Conservation (phyloP, 495 filamentous ascomycete species). For the Penicillium coffeae region DNA sequence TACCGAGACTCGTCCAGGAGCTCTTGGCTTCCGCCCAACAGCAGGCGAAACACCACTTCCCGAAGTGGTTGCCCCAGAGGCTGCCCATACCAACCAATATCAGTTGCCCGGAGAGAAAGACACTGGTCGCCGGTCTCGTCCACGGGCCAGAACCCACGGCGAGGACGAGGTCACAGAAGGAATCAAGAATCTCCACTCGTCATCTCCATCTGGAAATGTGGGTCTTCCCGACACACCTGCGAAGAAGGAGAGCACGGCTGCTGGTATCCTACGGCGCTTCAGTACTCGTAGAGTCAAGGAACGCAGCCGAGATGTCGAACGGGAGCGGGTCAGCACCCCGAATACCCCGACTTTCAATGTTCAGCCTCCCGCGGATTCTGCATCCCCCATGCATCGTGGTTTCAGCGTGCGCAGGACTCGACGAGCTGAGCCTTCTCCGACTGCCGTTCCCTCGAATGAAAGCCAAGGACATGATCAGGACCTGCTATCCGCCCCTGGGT, state of each 20-base stretch:
- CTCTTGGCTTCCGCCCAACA: slow-evolving; percentile 50
- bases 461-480: slow-evolving; percentile 71
- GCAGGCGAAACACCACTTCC: slow-evolving; percentile 65
- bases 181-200: slow-evolving; percentile 67
- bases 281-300: slow-evolving; percentile 76
- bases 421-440: slow-evolving; percentile 54
- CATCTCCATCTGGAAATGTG: slow-evolving; percentile 47
- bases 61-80: slow-evolving; percentile 74
- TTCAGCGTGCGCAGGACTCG: slow-evolving; percentile 74
- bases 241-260: slow-evolving; percentile 85
- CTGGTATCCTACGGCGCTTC: slow-evolving; percentile 81
- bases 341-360: slow-evolving; percentile 67
- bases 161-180: slow-evolving; percentile 84
- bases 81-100: slow-evolving; percentile 90
- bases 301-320: slow-evolving; percentile 45
- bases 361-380: slow-evolving; percentile 65
- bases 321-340: slow-evolving; percentile 54
- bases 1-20: slow-evolving; percentile 58
- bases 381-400: slow-evolving; percentile 64
- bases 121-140: slow-evolving; percentile 72
- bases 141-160: slow-evolving; percentile 87
- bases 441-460: slow-evolving; percentile 54
- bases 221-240: slow-evolving; percentile 57
- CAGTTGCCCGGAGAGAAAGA: slow-evolving; percentile 79
- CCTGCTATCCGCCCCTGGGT: slow-evolving; percentile 64